Base-by-base conservation (phyloP, 176 grass and related monocot species). In the Triticum urartu region DNA sequence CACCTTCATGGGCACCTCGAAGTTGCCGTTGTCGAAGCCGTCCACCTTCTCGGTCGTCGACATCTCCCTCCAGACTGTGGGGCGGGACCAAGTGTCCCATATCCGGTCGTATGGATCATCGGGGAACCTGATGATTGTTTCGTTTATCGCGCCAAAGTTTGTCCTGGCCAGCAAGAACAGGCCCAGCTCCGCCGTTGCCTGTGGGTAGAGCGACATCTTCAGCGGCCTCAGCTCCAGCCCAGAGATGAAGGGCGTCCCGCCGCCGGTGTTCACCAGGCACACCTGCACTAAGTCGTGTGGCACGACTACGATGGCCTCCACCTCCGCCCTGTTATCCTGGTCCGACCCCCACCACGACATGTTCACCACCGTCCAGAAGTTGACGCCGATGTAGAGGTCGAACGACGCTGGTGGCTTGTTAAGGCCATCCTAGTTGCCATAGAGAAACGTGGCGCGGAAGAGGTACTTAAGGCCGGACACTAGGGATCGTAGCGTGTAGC, bases 181-280 rank as follows among this genome's bases (percentile, higher is more conserved):
- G 5, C 78, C 81, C 65, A 79, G 88, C 5, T 38, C 79, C 18
- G 56, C 73, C 43, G 81, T 89, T 6, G 0, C 79, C 1, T 65
- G 74, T 0, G 67, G 72, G 36, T 90, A 94, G 3, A 91, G 62
- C 9, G 1, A 18, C 32, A 28, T 74, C 61, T 87, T 85, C 11
- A 97, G 24, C 1, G 92, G 92, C 86, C 94, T 85, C 15, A 94
- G 32, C n/a, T 91, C 86, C 76, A 97, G 70, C 4, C 60, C 15
- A 0, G 66, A 9, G 33, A 69, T 69, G 65, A 68, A 68, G 32
- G 65, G 65, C 32, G 65, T 68, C 65, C 65, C 65, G 32, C 65
- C 65, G 65, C 65, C 65, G 15, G 65, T 68, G 32, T 68, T 68
- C 65, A 68, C 65, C 6, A 68, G 65, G 14, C 65, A 68, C 7